Evolutionary conservation across 768 basidiomycete species (phyloP), one percentile per base, ranked within the genome.

Genomic region (Pisolithus microcarpus): DNA sequence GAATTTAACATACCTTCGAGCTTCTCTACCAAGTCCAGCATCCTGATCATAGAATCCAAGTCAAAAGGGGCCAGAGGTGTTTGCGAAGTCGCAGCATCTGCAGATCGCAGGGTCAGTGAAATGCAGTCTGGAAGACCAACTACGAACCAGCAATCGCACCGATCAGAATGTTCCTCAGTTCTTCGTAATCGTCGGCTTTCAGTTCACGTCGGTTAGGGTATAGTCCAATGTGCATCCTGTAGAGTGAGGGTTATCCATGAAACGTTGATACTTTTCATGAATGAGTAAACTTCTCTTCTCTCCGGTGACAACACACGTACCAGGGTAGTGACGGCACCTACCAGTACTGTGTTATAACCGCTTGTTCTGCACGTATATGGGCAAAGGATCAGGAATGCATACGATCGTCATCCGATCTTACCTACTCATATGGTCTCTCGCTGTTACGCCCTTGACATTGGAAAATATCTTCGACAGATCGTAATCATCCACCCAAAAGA

Each of bases 401-500:
- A 7, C 48, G 28, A 28, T 18, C 26, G 8, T 34, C 18, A 37
- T 39, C 2, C 26, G 34, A 26, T 37, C 7, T 23, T 26, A 38
- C 72, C 45, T 49, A 79, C 79, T 65, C 13, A 77, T 58, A 56
- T 76, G 74, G 4, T 66, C 61, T 19, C 65, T 55, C 2, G 65
- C 62, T 7, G 64, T 66, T 1, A 72, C 67, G 5, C 76, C 78
- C 34, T 65, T 61, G 70, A 61, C 31, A 72, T 66, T 23, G 39
- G 8, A 63, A 60, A 70, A 51, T 34, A 77, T 58, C 24, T 62
- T 38, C 0, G 43, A 48, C 5, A 72, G 64, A 3, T 69, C 52
- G 28, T 68, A 72, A 0, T 66, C 52, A 40, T 79, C 70, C 24
- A 80, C 50, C 69, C 75, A 82, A 52, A 80, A 81, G 15, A 80